phyloP scores from a whole-genome alignment of 73 alveolate genomes.

The Paramecium primaurelia region DNA sequence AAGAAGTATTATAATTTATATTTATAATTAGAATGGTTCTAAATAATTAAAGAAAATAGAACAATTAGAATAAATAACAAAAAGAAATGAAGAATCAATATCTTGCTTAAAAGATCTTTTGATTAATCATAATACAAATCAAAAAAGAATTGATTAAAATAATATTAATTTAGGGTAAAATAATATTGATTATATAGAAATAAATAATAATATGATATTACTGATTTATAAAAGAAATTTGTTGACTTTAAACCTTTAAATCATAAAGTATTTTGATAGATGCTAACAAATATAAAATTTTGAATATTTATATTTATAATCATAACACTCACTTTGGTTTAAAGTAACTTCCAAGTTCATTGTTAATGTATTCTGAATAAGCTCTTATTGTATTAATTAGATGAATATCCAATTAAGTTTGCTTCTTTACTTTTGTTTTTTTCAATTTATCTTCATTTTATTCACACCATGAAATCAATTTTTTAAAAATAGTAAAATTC shows the following conservation, averaged over 20 bases:
- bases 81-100: slow-evolving; percentile 16
- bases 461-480: background rate
- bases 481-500: background rate
- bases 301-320: background rate
- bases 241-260: background rate
- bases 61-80: background rate
- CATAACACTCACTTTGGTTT: background rate
- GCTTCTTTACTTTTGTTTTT: background rate
- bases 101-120: background rate
- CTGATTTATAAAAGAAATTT: background rate
- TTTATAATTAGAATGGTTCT: background rate
- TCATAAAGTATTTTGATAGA: background rate
- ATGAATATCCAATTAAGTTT: background rate
- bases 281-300: background rate
- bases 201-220: background rate
- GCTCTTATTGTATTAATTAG: background rate
- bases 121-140: background rate
- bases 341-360: background rate
- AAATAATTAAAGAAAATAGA: background rate
- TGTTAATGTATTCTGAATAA: background rate
- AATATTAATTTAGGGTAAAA: background rate
- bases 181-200: background rate
- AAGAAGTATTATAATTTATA: background rate
- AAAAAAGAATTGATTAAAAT: background rate
- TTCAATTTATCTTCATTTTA: background rate